Conservation (phyloP, 352 stramenopile genomes). For the Plasmopara halstedii region DNA sequence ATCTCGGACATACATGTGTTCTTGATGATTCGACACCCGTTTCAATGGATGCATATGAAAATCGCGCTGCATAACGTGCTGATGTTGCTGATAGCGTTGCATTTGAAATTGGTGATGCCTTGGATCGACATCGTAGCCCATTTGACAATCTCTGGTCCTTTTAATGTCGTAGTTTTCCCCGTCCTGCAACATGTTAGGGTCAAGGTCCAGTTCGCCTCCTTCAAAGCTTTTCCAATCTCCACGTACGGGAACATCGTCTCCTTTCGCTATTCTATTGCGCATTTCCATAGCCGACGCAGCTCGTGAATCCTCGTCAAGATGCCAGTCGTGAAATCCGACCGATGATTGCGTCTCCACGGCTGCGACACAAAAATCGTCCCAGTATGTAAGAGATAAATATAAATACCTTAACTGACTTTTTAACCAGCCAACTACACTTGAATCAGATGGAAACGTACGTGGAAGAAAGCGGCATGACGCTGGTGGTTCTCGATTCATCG, state of each 20-base stretch:
- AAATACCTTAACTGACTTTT: not conserved
- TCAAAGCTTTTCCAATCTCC: not conserved
- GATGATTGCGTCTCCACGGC: slow-evolving; percentile 10
- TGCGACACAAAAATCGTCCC: slow-evolving; percentile 1
- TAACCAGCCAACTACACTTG: not conserved
- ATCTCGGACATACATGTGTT: slow-evolving; percentile 16
- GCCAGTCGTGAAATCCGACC: slow-evolving; percentile 18
- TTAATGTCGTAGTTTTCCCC: slow-evolving; percentile 9
- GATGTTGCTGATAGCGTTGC: slow-evolving; percentile 34
- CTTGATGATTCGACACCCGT: slow-evolving; percentile 6
- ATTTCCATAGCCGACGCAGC: slow-evolving; percentile 2
- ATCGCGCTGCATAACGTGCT: slow-evolving; percentile 14
- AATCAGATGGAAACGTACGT: slow-evolving; percentile 4
- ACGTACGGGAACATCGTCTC: not conserved
- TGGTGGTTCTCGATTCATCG: slow-evolving; percentile 2
- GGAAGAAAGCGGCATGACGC: slow-evolving; percentile 4
- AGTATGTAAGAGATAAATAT: not conserved
- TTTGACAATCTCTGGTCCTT: slow-evolving; percentile 11
- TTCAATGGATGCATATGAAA: slow-evolving; percentile 12
- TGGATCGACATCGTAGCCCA: slow-evolving; percentile 24
- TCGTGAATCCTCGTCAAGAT: slow-evolving; percentile 5
- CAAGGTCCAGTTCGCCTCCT: slow-evolving; percentile 6
- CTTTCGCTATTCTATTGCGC: slow-evolving; percentile 2
- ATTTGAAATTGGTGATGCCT: slow-evolving; percentile 27
- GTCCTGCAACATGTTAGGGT: too few species aligned